These are phyloP conservation scores for Bocquillonia castaneifolia DNA, from an alignment of 441 rosid genomes.

Conservation along the genomic window DNA sequence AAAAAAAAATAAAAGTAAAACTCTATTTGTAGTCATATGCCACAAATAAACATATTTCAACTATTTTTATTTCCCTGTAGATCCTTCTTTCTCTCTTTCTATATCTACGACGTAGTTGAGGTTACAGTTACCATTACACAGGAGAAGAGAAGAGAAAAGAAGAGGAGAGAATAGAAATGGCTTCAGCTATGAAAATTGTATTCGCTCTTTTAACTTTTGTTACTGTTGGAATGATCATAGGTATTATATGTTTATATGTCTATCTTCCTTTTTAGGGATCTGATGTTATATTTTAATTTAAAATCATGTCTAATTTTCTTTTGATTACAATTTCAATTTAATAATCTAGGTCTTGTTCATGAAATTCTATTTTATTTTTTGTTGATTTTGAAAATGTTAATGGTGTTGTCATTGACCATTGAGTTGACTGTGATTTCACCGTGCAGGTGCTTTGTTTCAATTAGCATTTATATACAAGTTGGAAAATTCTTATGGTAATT, in stretches of 20 bases:
- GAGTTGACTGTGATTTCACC: not conserved
- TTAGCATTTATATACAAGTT: slow-evolving; percentile 62
- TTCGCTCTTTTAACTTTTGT: slow-evolving; percentile 79
- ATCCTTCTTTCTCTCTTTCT: no score
- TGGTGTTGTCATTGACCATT: not conserved
- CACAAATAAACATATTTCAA: no score
- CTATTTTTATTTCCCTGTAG: no score
- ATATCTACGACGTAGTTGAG: no score
- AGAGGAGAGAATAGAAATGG: slow-evolving; percentile 31
- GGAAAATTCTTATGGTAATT: slow-evolving; percentile 69
- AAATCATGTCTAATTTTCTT: no score
- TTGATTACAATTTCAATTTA: no score
- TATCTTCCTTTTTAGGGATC: no score
- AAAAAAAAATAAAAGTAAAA: no score
- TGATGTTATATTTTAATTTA: not conserved
- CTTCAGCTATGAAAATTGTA: slow-evolving; percentile 62
- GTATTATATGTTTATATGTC: slow-evolving; percentile 28
- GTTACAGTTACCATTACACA: no score
- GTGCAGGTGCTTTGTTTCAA: slow-evolving; percentile 79
- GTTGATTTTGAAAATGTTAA: not conserved
- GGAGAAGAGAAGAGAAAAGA: not conserved
- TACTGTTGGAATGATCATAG: slow-evolving; percentile 88
- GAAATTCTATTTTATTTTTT: not conserved
- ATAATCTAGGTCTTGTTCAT: not conserved
- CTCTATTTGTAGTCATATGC: no score